Percentiles rank a stretch among this genome's conserved stretches.
Evolutionary conservation across 73 alveolate species (phyloP).

Genomic region (Effrenium voratum): DNA sequence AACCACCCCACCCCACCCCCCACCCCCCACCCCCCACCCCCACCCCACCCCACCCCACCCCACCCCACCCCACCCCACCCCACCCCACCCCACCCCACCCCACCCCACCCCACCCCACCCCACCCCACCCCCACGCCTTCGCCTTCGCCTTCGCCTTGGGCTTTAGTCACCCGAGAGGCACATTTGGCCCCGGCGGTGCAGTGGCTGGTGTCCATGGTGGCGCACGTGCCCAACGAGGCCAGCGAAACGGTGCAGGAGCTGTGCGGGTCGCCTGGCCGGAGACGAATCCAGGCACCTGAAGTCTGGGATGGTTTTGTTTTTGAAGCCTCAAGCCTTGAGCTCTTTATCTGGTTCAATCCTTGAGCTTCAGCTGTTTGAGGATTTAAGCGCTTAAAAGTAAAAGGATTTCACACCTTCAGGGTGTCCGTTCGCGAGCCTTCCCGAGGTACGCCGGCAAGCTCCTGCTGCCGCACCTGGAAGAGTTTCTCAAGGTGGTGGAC

Average conservation of each 20-base stretch:
- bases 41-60: no score
- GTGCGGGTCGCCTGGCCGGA: constrained; percentile 10
- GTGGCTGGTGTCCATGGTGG: constrained; percentile 80
- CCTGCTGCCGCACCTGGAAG: constrained; percentile 62
- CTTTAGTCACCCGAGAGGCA: no score
- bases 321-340: background rate
- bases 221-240: constrained; percentile 79
- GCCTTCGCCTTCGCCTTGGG: no score
- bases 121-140: no score
- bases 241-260: constrained; percentile 69
- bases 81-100: no score
- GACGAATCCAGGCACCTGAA: background rate
- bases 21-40: background rate
- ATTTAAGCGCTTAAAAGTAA: background rate
- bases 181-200: constrained; percentile 88
- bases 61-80: no score
- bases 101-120: no score
- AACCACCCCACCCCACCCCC: background rate
- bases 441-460: constrained; percentile 81
- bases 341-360: background rate
- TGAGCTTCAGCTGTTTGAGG: background rate
- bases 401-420: no score
- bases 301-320: background rate
- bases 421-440: no score
- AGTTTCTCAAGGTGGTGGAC: constrained; percentile 47